Conservation (phyloP, 352 stramenopile species). For the Globisporangium radiosum region DNA sequence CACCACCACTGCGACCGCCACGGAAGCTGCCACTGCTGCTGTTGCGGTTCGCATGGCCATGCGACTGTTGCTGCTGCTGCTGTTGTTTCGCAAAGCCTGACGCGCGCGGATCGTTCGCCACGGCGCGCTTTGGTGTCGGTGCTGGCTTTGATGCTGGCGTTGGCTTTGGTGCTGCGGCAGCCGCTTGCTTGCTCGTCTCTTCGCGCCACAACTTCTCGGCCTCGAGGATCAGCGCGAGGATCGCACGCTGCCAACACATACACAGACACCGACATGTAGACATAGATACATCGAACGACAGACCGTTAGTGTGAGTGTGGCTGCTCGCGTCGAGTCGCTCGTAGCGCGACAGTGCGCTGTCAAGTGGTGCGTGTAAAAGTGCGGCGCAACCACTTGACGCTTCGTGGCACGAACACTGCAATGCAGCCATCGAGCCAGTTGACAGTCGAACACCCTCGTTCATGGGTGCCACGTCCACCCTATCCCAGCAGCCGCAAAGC, state of each 20-base stretch:
- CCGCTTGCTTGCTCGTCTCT: constrained; percentile 18
- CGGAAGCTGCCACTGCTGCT: constrained; percentile 1
- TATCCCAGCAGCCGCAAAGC: too few species aligned
- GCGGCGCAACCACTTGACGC: too few species aligned
- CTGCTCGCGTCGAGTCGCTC: not conserved
- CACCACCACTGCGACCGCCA: constrained; percentile 6
- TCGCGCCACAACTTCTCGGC: constrained; percentile 59
- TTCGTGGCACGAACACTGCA: not conserved
- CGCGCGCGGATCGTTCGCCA: too few species aligned
- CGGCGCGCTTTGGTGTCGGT: not conserved
- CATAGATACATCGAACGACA: not conserved
- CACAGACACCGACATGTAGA: not conserved
- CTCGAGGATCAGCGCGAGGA: constrained; percentile 65
- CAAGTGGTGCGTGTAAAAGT: too few species aligned
- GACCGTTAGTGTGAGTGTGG: not conserved
- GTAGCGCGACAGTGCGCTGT: too few species aligned
- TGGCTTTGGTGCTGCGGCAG: not conserved
- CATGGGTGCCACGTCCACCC: too few species aligned
- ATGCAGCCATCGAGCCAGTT: not conserved
- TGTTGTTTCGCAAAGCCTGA: not conserved
- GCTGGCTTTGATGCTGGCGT: not conserved
- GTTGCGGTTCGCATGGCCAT: not conserved
- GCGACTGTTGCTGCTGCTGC: not conserved
- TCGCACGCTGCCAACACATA: constrained; percentile 31
- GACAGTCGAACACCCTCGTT: too few species aligned